Base-by-base conservation (phyloP, 1,284 basidiomycete genomes). In the Trichosporon sp. region DNA sequence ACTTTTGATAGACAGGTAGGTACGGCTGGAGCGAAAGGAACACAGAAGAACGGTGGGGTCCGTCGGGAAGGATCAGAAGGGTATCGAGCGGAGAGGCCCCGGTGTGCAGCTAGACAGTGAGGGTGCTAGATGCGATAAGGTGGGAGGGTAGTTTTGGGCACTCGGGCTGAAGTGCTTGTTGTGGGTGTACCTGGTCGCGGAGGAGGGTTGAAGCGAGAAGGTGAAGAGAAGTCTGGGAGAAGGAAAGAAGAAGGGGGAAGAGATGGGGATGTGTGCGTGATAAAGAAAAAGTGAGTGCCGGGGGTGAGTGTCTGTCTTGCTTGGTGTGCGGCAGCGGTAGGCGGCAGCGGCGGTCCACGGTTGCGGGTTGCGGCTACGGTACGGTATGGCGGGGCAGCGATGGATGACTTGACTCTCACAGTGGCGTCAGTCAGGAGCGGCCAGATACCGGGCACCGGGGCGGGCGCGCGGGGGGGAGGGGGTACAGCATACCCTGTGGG, bases 311-410 rank as follows among this genome's bases (percentile, higher is more conserved):
- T 19, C 6, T n/a, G 31, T 32, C 32, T 14, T 11, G 14, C 7
- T 26, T 26, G 26, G 59, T n/a, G 4, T 35, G 59, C 32, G 56
- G 56, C 56, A 61, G 56, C 56, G 56, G 43, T 3, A 5, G 14
- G 11, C 10, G 38, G 11, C 38, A 38, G 37, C 37, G 37, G 37
- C 37, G 37, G 37, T 38, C 37, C 37, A 38, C 37, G 37, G 40
- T 43, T 43, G 37, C 37, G 40, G 43, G 59, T n/a, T 35, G 32
- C 59, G 59, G 59, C 56, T 63, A 35, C 32, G 56, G 56, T n/a
- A 35, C 21, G 59, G 59, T 46, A 46, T 46, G 43, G 59, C 59
- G 59, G 59, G 59, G 59, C 59, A 63, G 59, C 59, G 59, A 63
- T 32, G 56, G 26, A 31, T 32, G 56, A 5, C 14, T 11, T 31